A percentile compares a stretch with the other conserved stretches of the same genome.
These are phyloP conservation scores for Suillus occidentalis DNA, from an alignment of 768 basidiomycete species.

Conservation along the genomic window DNA sequence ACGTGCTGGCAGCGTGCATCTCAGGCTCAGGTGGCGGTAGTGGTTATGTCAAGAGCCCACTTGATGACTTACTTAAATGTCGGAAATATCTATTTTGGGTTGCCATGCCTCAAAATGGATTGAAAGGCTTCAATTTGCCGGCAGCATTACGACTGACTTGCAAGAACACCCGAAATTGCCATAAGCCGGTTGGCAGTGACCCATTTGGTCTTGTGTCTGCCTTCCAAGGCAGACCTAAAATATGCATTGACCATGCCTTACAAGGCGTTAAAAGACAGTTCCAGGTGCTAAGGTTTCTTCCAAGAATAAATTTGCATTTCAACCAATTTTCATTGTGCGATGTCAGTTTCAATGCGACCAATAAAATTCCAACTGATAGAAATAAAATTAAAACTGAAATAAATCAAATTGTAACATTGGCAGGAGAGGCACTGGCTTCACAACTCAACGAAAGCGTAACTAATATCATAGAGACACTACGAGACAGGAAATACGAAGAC, in stretches of 20 bases:
- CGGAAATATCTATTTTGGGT: background rate
- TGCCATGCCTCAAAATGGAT: background rate
- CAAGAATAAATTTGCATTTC: background rate
- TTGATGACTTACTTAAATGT: background rate
- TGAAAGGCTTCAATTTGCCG: background rate
- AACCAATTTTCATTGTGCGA: background rate
- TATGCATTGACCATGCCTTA: background rate
- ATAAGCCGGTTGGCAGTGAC: background rate
- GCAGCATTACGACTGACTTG: background rate
- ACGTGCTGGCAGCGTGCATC: conserved; percentile 7
- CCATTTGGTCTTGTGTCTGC: background rate
- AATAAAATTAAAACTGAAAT: background rate
- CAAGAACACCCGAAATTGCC: background rate
- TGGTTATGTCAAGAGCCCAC: background rate
- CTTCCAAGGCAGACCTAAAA: background rate
- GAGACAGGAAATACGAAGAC: too few species aligned
- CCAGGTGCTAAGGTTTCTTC: background rate
- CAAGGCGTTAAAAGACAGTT: background rate
- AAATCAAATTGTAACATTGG: too few species aligned
- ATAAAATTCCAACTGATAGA: background rate
- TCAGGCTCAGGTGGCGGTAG: background rate
- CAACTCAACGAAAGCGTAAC: too few species aligned
- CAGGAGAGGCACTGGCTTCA: too few species aligned
- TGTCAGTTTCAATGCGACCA: background rate
- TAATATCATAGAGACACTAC: too few species aligned